Conservation (phyloP, 2,329 filamentous ascomycete genomes). For the Penicillium sp. region DNA sequence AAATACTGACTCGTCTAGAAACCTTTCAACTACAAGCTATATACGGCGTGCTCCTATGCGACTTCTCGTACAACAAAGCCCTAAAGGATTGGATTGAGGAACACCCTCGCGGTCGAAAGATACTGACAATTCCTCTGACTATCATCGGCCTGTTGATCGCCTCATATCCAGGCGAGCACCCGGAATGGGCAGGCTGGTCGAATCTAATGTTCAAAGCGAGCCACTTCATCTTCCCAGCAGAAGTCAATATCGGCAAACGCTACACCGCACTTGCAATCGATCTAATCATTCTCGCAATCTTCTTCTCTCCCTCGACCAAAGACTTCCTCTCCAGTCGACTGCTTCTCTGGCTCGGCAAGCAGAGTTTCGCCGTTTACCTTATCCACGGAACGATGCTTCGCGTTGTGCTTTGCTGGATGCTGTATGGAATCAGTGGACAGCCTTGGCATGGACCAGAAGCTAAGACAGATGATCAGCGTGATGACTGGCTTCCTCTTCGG, state of each 20-base stretch:
- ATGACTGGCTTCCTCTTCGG: conserved; percentile 43
- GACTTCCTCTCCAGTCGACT: conserved; percentile 52
- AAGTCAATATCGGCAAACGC: conserved; percentile 47
- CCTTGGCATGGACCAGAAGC: conserved; percentile 40
- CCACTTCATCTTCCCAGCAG: conserved; percentile 50
- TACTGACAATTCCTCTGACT: conserved; percentile 42
- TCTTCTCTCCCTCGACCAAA: conserved; percentile 52
- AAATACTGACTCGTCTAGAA: conserved; percentile 38
- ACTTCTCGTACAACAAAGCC: conserved; percentile 50
- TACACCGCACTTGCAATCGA: conserved; percentile 54
- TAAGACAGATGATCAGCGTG: conserved; percentile 17
- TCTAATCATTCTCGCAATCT: conserved; percentile 54
- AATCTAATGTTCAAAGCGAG: conserved; percentile 44
- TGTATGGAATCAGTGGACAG: conserved; percentile 54
- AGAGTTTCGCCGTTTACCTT: conserved; percentile 59
- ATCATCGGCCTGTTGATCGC: conserved; percentile 50
- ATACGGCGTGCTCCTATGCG: conserved; percentile 55
- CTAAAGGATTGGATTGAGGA: conserved; percentile 50
- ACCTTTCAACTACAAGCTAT: conserved; percentile 57
- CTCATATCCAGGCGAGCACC: conserved; percentile 54
- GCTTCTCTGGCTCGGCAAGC: conserved; percentile 57
- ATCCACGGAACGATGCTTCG: conserved; percentile 57
- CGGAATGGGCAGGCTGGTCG: conserved; percentile 55
- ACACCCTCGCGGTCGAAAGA: conserved; percentile 43
- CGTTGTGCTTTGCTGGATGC: conserved; percentile 54